Conservation (phyloP, 2,329 filamentous ascomycete genomes). For the Huntiella bhutanensis region DNA sequence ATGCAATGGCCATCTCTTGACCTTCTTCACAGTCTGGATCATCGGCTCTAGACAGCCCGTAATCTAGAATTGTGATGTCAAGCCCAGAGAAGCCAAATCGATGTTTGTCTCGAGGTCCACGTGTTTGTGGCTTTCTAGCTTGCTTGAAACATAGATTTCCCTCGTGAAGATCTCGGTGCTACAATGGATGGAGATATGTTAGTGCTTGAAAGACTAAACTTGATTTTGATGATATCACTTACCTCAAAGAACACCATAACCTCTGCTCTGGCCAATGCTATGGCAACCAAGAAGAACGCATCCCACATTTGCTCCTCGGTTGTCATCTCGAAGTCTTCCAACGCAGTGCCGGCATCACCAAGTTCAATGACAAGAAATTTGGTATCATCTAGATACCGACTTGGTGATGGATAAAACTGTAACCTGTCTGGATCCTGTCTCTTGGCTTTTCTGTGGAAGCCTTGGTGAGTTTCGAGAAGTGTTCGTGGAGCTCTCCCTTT, state of each 20-base stretch:
- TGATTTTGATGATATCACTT: constrained; percentile 11
- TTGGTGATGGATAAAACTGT: constrained; percentile 44
- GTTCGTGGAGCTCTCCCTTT: constrained; percentile 33
- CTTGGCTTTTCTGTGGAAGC: constrained; percentile 34
- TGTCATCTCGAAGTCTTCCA: constrained; percentile 37
- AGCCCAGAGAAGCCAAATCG: constrained; percentile 41
- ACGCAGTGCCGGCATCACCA: constrained; percentile 39
- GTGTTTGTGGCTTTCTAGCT: constrained; percentile 17
- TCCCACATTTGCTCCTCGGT: constrained; percentile 39
- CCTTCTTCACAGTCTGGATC: constrained; percentile 20
- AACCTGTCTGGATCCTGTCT: constrained; percentile 34
- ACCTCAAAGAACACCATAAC: constrained; percentile 41
- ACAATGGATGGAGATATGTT: constrained; percentile 10
- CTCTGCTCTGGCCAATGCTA: constrained; percentile 41
- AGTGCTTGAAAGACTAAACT: neutral
- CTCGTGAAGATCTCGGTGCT: constrained; percentile 48
- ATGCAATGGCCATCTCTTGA: constrained; percentile 26
- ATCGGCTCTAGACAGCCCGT: constrained; percentile 41
- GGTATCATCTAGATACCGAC: constrained; percentile 37
- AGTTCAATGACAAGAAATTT: constrained; percentile 43
- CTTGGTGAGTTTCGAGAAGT: constrained; percentile 40
- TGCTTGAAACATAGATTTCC: constrained; percentile 42
- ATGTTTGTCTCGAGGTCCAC: constrained; percentile 13
- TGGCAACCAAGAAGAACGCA: constrained; percentile 39
- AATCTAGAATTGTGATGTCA: constrained; percentile 46